Evolutionary conservation across 1,284 basidiomycete species (phyloP).

Genomic region (Hemileia vastatrix): DNA sequence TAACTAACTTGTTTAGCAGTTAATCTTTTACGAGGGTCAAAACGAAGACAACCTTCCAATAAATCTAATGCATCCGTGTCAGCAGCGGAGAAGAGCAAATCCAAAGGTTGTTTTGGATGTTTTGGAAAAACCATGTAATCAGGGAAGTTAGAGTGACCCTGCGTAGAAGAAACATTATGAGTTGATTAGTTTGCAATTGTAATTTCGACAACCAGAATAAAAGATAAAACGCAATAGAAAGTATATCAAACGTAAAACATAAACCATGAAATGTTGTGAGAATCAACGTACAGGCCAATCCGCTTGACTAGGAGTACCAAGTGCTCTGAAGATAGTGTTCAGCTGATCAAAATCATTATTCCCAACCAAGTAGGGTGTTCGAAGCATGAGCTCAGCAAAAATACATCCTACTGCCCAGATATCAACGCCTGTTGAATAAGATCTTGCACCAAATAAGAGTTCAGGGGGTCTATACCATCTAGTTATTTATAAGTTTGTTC

Average conservation of each 20-base stretch:
- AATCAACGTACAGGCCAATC: conserved; percentile 75
- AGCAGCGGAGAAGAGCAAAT: conserved; percentile 81
- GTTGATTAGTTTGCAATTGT: no score
- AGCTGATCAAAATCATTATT: conserved; percentile 94
- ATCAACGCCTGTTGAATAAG: conserved; percentile 79
- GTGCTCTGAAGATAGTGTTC: conserved; percentile 82
- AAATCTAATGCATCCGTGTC: conserved; percentile 78
- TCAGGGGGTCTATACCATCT: conserved; percentile 98
- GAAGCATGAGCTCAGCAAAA: conserved; percentile 87
- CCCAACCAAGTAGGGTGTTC: conserved; percentile 84
- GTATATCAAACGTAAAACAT: not conserved
- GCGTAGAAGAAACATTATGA: conserved; percentile 16
- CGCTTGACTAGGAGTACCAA: conserved; percentile 88
- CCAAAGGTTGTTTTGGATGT: conserved; percentile 69
- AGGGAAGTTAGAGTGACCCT: conserved; percentile 82
- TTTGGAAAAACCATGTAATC: conserved; percentile 74
- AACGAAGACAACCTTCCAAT: conserved; percentile 65
- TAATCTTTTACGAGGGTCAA: conserved; percentile 75
- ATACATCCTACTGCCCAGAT: conserved; percentile 94
- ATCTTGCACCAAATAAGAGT: conserved; percentile 73
- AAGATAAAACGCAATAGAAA: conserved; percentile 8
- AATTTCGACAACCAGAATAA: conserved; percentile 23
- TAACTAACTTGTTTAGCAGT: conserved; percentile 62
- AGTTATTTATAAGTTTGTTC: no score
- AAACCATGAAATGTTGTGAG: not conserved